Base-by-base conservation (phyloP, 2,329 filamentous ascomycete genomes). In the Thielaviopsis euricoi region DNA sequence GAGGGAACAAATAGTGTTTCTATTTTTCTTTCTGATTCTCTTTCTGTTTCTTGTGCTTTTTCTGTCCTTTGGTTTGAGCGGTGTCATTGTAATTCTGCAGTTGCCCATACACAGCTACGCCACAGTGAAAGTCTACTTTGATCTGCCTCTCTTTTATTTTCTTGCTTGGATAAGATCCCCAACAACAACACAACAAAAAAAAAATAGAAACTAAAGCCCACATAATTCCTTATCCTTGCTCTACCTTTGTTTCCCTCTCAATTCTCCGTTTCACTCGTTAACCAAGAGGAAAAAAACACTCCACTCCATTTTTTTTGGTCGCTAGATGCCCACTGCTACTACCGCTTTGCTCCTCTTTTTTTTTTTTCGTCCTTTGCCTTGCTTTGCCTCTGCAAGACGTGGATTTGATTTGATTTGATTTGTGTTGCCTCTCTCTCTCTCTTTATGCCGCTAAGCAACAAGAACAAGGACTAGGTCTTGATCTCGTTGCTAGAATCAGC, bases 171-270 rank as follows among this genome's bases (percentile, higher is more conserved):
- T 40, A 52, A 52, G 46, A 17, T 40, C 55, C 55, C 55, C 55
- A 57, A 57, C 55, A 57, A 52, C 55, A 21, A 23, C 51, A 51
- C 55, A 56, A 56, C 48, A 56, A 56, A 52, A 53, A 54, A 50
- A 56, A n/a, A n/a, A n/a, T n/a, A n/a, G n/a, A 23, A 46, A 33
- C 29, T 3, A 17, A 37, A 55, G 29, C 49, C 55, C 55, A 52
- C 55, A 52, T 57, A 59, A 37, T 48, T 55, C 21, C 23, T 52
- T 55, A 29, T 29, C 26, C 49, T 55, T 37, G 21, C 51, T 58
- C 51, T 46, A 51, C 52, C 50, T 53, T 25, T 53, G 55, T 23
- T 33, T 62, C 15, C 51, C 50, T 54, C 57, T 58, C 29, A n/a
- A 51, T 19, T 26, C 25, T 26, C 25, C 25, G 25, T 26, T 26